Evolutionary conservation across 1,284 basidiomycete species (phyloP).

Genomic region (Cutaneotrichosporon sp.): DNA sequence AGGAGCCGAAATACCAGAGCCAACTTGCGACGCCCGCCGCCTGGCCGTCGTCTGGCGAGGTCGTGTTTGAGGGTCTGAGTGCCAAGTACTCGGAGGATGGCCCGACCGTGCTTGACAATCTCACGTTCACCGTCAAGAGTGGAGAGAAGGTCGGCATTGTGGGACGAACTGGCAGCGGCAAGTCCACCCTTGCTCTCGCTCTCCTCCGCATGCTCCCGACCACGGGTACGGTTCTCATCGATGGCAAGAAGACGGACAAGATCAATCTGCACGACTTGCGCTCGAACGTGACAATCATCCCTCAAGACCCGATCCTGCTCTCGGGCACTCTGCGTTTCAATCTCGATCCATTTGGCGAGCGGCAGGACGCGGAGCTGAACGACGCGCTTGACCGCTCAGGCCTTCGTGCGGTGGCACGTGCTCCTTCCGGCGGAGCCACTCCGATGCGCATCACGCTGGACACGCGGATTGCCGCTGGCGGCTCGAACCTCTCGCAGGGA

Average conservation of each 20-base stretch:
- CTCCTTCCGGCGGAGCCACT: conserved; percentile 33
- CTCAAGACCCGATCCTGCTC: conserved; percentile 63
- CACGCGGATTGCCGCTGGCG: conserved; percentile 53
- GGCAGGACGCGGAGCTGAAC: conserved; percentile 65
- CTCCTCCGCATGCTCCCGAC: conserved; percentile 60
- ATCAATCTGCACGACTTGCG: conserved; percentile 65
- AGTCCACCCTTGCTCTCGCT: conserved; percentile 58
- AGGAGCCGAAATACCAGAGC: conserved; percentile 61
- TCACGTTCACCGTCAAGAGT: conserved; percentile 61
- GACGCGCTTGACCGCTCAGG: conserved; percentile 57
- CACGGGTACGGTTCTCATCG: conserved; percentile 58
- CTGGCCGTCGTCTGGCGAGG: conserved; percentile 71
- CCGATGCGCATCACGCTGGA: conserved; percentile 51
- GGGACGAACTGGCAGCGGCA: conserved; percentile 72
- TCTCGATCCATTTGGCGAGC: conserved; percentile 69
- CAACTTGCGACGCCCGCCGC: conserved; percentile 67
- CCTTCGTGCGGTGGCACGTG: conserved; percentile 39
- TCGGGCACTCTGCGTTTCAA: conserved; percentile 78
- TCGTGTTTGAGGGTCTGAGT: conserved; percentile 60
- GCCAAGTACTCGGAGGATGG: conserved; percentile 54
- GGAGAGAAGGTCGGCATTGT: conserved; percentile 66
- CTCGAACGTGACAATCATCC: conserved; percentile 60
- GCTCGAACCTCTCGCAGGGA: conserved; percentile 67
- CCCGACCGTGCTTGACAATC: conserved; percentile 58
- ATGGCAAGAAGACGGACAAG: conserved; percentile 50